Evolutionary conservation across 2,329 filamentous ascomycete species (phyloP), one percentile per base, ranked within the genome.

Genomic region (Niveomyces coronatus): DNA sequence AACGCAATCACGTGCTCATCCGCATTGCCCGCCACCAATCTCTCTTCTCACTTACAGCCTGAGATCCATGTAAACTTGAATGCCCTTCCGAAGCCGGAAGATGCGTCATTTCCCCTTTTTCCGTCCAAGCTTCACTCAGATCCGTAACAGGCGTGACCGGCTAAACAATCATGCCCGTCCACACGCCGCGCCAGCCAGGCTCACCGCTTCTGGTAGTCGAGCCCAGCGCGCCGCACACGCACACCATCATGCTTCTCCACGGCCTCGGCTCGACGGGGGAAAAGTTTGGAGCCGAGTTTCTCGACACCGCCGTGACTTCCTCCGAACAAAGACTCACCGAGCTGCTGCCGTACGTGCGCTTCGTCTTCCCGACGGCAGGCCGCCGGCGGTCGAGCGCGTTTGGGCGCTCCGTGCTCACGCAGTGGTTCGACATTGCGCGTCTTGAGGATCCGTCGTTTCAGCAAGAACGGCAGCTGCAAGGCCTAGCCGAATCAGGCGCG

Each of bases 371-470:
- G 0, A 71, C 68, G 0, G 61, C 70, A 0, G 57, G 52, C 6
- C 61, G 60, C 10, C 57, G 65, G 1, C 62, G 65, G 9, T 62
- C 69, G 0, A 58, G 51, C 1, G 54, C 58, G 3, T 63, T 68
- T 30, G 60, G 65, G 6, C 58, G 62, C 3, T 53, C 57, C 0
- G 52, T 56, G 9, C 59, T 71, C 26, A 63, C 65, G 8, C 65
- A 70, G 47, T 75, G 70, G 68, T 73, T 70, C 43, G 63, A 74
- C 45, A 57, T 64, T 9, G 64, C 58, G 14, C 58, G 56, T 2
- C 49, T 69, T 0, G 44, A 55, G 0, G 54, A 67, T 26, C 66
- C 61, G 0, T 53, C 54, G 1, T 48, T 61, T n/a, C 55, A 61
- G 27, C 53, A 55, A 31, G 53, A 71, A 5, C 44, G 60, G 9